phyloP scores from a whole-genome alignment of 495 filamentous ascomycete species.

The Sabuloglossum arenarium region DNA sequence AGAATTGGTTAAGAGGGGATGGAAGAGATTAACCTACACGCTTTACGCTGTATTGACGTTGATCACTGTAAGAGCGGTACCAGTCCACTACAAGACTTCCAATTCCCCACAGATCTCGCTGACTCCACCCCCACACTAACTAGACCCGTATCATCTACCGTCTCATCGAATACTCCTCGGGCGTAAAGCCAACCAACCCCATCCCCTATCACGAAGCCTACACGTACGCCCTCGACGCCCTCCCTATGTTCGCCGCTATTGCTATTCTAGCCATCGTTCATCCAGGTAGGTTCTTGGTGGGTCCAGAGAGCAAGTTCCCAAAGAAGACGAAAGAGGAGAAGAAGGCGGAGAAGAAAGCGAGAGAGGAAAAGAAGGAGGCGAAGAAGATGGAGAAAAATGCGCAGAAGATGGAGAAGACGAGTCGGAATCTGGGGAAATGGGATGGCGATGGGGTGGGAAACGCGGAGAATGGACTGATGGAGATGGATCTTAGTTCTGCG shows the following conservation, averaged over 20 bases:
- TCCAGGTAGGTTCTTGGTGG: constrained; percentile 29
- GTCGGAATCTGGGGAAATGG: no score
- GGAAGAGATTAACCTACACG: constrained; percentile 25
- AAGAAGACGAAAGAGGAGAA: constrained; percentile 16
- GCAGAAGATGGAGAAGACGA: background rate
- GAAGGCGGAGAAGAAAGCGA: constrained; percentile 16
- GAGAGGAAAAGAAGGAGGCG: constrained; percentile 14
- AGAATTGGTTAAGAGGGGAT: constrained; percentile 10
- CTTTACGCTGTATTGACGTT: constrained; percentile 28
- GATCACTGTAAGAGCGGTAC: constrained; percentile 27
- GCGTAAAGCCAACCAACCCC: constrained; percentile 17
- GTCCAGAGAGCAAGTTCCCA: constrained; percentile 21
- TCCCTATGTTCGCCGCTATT: constrained; percentile 34
- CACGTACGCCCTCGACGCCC: constrained; percentile 32
- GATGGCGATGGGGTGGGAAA: no score
- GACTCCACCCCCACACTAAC: background rate
- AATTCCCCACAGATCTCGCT: background rate
- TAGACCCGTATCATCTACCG: constrained; percentile 38
- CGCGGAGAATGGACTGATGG: no score
- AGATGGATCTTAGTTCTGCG: no score
- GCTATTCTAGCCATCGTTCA: constrained; percentile 27
- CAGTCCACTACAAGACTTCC: background rate
- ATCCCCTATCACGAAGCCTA: constrained; percentile 32
- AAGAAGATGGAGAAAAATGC: constrained; percentile 5
- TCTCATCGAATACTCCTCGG: constrained; percentile 30